These are phyloP conservation scores for Malus fusca DNA, from an alignment of 306 rosid species.

Conservation along the genomic window DNA sequence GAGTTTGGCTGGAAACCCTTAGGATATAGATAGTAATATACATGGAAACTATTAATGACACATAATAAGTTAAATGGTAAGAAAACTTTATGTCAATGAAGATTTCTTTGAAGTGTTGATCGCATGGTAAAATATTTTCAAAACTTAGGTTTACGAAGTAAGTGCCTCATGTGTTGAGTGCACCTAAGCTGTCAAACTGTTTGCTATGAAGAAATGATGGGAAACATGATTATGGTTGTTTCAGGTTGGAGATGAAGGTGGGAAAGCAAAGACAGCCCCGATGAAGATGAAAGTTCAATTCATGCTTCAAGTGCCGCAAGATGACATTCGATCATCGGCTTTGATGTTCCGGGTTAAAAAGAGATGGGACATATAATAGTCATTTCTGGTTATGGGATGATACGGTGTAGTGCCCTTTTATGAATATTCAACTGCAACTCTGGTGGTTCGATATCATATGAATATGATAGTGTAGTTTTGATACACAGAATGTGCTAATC, in stretches of 20 bases:
- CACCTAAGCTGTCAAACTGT: not conserved
- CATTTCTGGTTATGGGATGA: conserved; percentile 17
- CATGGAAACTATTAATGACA: not conserved
- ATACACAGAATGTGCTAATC: not conserved
- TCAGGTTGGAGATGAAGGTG: conserved; percentile 91
- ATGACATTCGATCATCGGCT: conserved; percentile 64
- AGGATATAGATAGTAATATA: not conserved
- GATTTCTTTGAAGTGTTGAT: not conserved
- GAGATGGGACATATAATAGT: conserved; percentile 69
- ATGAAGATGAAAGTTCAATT: conserved; percentile 91
- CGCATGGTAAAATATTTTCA: not conserved
- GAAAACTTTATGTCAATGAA: not conserved
- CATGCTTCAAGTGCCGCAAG: conserved; percentile 98
- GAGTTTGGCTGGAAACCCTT: not conserved
- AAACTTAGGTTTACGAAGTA: not conserved
- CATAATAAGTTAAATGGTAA: not conserved
- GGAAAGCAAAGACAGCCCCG: conserved; percentile 86
- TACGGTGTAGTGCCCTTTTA: not conserved
- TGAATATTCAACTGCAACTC: not conserved
- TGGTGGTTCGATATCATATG: not conserved
- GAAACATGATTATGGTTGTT: conserved; percentile 18
- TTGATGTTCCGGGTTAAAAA: conserved; percentile 89
- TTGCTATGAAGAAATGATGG: not conserved
- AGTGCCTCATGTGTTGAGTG: not conserved
- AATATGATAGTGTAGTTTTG: not conserved